Base-by-base conservation (phyloP, 805 yeast species). In the Wickerhamomyces rabaulensis region DNA sequence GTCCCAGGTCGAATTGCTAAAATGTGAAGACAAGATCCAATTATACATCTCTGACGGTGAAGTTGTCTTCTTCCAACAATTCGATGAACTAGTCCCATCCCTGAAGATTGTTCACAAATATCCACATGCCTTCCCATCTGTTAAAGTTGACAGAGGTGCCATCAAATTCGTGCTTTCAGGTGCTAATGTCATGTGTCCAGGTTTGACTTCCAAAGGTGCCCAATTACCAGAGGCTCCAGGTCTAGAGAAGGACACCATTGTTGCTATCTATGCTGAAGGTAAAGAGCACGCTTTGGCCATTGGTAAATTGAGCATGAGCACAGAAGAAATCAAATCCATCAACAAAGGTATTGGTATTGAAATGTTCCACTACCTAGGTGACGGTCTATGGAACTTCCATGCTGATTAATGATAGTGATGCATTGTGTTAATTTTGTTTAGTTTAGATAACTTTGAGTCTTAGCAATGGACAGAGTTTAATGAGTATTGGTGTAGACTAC, bases 101-200 rank as follows among this genome's bases (percentile, higher is more conserved):
- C 71, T 92, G 53, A 78, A 74, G 55, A 64, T 84, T 16, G 88
- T 89, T 26, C 96, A 89, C 67, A 80, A 80, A 64, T 87, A 84
- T 61, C 96, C 97, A 6, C 74, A 76, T 9, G 79, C 83, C 33
- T 91, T 91, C 69, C 97, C 97, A 20, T 69, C 78, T 31, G 95
- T 91, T 39, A 87, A 82, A 61, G 97, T 92, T 12, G 98, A 91
- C 60, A 77, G 97, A 63, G 98, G 98, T 48, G 98, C 98, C 43
- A 91, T 91, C 64, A 91, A 91, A 66, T 91, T 91, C 61, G 94
- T 91, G 22, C 70, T 91, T n/a, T 84, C 95, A 4, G 98, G 97
- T 47, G 97, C 97, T 25, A 91, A 91, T 61, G 87, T 91, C 60
- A 91, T 91, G 98, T 91, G 97, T 67, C 96, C 96, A 3, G 97